A percentile compares a stretch with the other conserved stretches of the same genome.
phyloP scores from a whole-genome alignment of 139 green algal genomes.

The Eudorina sp. region DNA sequence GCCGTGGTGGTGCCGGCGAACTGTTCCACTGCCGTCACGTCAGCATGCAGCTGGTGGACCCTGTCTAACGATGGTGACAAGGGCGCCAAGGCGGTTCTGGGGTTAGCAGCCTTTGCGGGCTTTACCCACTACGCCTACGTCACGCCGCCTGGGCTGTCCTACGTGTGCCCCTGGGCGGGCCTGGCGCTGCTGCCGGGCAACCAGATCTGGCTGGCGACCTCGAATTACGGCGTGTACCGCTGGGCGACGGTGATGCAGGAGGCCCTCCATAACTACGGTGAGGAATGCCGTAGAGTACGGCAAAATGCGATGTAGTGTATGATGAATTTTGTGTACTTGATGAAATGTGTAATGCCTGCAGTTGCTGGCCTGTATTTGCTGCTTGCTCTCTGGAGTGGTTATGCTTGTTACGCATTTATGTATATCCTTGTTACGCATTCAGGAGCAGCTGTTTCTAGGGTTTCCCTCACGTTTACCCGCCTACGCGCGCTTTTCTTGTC shows the following conservation, averaged over 20 bases:
- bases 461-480: no score
- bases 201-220: slow-evolving; percentile 31
- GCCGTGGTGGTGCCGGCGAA: not conserved
- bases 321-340: no score
- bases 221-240: not conserved
- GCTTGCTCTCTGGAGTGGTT: no score
- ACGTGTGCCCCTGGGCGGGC: slow-evolving; percentile 9
- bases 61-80: not conserved
- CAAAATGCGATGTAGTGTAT: no score
- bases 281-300: no score
- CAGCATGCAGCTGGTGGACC: not conserved
- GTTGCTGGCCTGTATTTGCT: no score
- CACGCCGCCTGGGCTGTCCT: not conserved
- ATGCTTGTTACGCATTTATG: no score
- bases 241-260: slow-evolving; percentile 34
- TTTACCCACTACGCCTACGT: slow-evolving; percentile 29
- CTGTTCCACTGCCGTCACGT: not conserved
- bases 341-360: no score
- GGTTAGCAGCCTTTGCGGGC: not conserved
- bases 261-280: slow-evolving; percentile 10
- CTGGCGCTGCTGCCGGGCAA: slow-evolving; percentile 37
- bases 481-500: no score
- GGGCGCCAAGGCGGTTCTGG: not conserved
- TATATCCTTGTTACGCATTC: no score
- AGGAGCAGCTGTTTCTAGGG: no score